Percentiles rank a stretch among this genome's conserved stretches.
These are phyloP conservation scores for Cytospora leucostoma DNA, from an alignment of 2,329 filamentous ascomycete genomes.

Conservation along the genomic window DNA sequence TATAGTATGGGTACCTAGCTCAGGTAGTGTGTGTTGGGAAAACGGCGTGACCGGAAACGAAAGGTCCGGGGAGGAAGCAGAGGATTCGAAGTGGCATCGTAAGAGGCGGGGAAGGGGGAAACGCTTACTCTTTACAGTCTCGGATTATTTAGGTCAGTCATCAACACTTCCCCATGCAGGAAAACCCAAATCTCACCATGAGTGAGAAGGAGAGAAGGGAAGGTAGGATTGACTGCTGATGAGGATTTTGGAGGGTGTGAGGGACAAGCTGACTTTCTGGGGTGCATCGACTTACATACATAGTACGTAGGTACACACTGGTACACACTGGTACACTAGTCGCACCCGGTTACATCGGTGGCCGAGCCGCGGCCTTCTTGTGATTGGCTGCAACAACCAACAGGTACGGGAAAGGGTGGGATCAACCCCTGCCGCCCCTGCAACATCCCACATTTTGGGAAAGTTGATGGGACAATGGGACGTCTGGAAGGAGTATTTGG, in stretches of 20 bases:
- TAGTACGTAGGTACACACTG: too few species aligned
- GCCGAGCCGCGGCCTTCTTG: background rate
- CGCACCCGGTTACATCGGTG: background rate
- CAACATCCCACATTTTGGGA: background rate
- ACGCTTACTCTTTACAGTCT: background rate
- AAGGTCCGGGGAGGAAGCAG: background rate
- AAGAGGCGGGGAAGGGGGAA: background rate
- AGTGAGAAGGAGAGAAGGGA: background rate
- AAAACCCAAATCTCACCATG: background rate
- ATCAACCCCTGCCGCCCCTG: background rate
- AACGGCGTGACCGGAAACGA: background rate
- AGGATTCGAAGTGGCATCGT: background rate
- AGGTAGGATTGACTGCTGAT: background rate
- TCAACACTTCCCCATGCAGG: constrained; percentile 1
- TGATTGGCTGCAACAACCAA: background rate
- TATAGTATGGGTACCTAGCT: background rate
- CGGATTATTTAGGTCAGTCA: background rate
- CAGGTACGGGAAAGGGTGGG: background rate
- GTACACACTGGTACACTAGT: background rate
- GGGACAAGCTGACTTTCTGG: background rate
- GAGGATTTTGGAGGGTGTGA: background rate
- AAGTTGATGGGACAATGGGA: too few species aligned
- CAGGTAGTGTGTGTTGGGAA: background rate
- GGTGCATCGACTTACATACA: background rate
- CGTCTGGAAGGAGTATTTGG: background rate